Evolutionary conservation across 208 protist species (phyloP).

Genomic region (Acanthamoeba royreba): DNA sequence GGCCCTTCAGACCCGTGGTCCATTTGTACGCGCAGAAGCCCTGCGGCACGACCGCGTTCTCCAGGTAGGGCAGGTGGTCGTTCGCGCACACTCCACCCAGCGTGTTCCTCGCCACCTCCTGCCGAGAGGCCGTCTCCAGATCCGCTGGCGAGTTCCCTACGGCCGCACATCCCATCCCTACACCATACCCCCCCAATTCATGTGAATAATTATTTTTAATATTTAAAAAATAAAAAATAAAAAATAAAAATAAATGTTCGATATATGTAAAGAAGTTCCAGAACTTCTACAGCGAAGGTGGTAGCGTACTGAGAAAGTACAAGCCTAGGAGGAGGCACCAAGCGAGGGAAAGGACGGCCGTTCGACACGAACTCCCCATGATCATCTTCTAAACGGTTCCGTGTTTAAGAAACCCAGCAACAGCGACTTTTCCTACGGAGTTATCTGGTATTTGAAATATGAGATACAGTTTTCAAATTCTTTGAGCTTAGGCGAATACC

Average conservation of each 20-base stretch:
- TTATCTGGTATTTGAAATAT: no score
- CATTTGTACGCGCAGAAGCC: not conserved
- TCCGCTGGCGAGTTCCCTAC: no score
- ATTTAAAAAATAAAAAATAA: not conserved
- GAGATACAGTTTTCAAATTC: no score
- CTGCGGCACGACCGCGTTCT: not conserved
- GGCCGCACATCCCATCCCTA: no score
- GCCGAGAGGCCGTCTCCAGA: no score
- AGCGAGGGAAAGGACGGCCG: not conserved
- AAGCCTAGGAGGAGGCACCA: not conserved
- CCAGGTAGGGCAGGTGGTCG: not conserved
- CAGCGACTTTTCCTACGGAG: no score
- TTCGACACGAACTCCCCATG: not conserved
- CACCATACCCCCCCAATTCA: no score
- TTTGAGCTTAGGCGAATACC: no score
- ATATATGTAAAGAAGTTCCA: not conserved
- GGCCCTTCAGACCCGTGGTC: not conserved
- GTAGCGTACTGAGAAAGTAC: not conserved
- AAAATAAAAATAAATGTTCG: not conserved
- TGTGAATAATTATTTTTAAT: no score
- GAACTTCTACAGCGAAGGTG: not conserved
- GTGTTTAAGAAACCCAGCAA: no score
- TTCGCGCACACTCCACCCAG: not conserved
- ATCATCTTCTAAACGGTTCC: not conserved
- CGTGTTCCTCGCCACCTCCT: not conserved